Base-by-base conservation (phyloP, 345 rosid genomes). In the Cardiospermum halicacabum region DNA sequence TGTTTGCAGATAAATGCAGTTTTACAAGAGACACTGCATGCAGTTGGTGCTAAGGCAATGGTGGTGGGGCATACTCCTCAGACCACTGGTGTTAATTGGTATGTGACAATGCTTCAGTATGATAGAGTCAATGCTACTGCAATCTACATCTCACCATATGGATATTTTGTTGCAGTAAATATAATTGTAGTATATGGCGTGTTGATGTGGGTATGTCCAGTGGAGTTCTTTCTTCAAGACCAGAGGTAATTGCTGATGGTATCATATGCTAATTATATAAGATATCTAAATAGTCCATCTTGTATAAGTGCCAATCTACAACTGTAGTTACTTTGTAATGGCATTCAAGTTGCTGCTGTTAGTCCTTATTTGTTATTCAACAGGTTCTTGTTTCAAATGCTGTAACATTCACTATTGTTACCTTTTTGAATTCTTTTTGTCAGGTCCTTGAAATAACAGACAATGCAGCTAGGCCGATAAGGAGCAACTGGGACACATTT, bases 31-130 rank as follows among this genome's bases (percentile, higher is more conserved):
- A 86, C 98, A 26, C 82, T 93, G 64, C 75, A 71, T 70, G 77
- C 88, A 18, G 61, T 86, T 11, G 88, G 84, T 56, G 97, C 97
- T 15, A 90, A 86, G 78, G 94, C 82, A 8, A 88, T 93, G 96
- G 97, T 93, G 65, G 97, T 93, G 5, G 96, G 97, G n/a, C 98
- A 90, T 75, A 93, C 98, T 51, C 98, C 98, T 56, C 97, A 93
- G 69, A 61, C 74, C 53, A 58, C 80, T 4, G 97, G 98, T 7
- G 88, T 83, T 56, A 93, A 93, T 68, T 90, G 98, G 98, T 93
- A 81, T 8, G 55, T 37, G 2, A 31, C 32, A 16, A 1, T n/a
- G 13, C 49, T 58, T 25, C 56, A 56, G 25, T 56, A 0, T 28
- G 43, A 22, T 25, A 8, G 48, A 21, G 21, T 65, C 19, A 5